Base-by-base conservation (phyloP, 2,329 filamentous ascomycete species). In the Xylogone sp. region DNA sequence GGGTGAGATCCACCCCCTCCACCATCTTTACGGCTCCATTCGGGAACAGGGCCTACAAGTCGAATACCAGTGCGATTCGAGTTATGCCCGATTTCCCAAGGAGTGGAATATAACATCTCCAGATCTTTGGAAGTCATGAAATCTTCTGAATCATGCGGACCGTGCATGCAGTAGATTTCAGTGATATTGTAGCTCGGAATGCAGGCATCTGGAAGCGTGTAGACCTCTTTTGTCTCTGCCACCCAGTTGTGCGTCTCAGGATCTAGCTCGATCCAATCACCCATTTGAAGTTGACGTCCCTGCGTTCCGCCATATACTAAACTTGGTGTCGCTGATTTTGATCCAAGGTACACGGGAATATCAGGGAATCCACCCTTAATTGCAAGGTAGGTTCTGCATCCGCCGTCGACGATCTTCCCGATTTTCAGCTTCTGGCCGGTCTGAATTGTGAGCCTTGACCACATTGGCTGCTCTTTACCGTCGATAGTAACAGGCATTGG, bases 1-100 rank as follows among this genome's bases (percentile, higher is more conserved):
- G 83, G 83, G 62, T 87, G 83, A 1, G 78, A 74, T 10, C 83
- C 83, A 7, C 81, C 83, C 54, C 84, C 82, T 0, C 82, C 83
- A 10, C 83, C 83, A 56, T 81, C 75, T 27, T 73, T 63, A 6
- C 83, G 70, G 13, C 81, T 78, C 77, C 79, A 87, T 55, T 76
- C 73, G 0, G 80, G 79, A 1, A 75, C 73, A 0, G 82, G 81
- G 0, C 83, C 83, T 1, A 82, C 65, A 0, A 87, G 70, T 6
- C 83, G 74, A 21, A 86, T 79, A 0, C 81, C 83, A 42, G 76
- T 80, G 51, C 83, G 71, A 12, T 77, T 79, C 1, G 79, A 76
- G 53, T 86, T 85, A 57, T 86, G 82, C 0, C 76, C 80, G 2
- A 86, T 71, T 46, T 79, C 79, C 78, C 80, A 84, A n/a, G 73